These are phyloP conservation scores for Fusarium compactum DNA, from an alignment of 2,329 filamentous ascomycete species.

Conservation along the genomic window DNA sequence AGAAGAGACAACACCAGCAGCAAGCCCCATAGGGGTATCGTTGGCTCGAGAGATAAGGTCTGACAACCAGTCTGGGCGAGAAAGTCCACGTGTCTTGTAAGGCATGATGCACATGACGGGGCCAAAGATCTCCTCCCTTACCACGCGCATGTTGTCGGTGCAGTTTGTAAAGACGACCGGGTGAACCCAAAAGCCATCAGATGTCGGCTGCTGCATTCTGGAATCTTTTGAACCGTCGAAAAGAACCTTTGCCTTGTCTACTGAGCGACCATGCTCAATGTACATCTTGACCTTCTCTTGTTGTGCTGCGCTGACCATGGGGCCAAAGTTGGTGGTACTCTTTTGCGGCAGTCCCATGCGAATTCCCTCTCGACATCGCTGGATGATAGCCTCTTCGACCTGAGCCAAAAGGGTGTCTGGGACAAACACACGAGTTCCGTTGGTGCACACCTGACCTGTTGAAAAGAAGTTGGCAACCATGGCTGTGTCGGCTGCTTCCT, in stretches of 20 bases:
- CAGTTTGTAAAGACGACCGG: slow-evolving; percentile 91
- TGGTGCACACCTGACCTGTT: slow-evolving; percentile 92
- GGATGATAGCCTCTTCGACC: slow-evolving; percentile 76
- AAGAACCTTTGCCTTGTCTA: slow-evolving; percentile 79
- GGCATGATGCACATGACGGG: slow-evolving; percentile 86
- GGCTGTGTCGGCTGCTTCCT: slow-evolving; percentile 85
- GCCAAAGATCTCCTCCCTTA: slow-evolving; percentile 87
- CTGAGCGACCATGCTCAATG: slow-evolving; percentile 78
- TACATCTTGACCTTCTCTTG: slow-evolving; percentile 82
- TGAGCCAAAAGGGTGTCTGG: slow-evolving; percentile 71
- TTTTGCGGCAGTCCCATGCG: slow-evolving; percentile 81
- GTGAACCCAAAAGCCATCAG: slow-evolving; percentile 82
- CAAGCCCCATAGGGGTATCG: slow-evolving; percentile 80
- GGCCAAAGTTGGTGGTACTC: slow-evolving; percentile 82
- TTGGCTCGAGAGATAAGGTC: slow-evolving; percentile 81
- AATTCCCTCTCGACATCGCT: slow-evolving; percentile 70
- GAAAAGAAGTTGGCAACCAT: slow-evolving; percentile 97
- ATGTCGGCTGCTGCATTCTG: slow-evolving; percentile 63
- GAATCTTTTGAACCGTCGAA: slow-evolving; percentile 74
- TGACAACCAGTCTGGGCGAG: slow-evolving; percentile 62
- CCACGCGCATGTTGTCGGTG: slow-evolving; percentile 83
- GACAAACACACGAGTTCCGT: slow-evolving; percentile 89
- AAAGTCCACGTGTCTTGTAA: slow-evolving; percentile 66
- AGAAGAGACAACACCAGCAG: slow-evolving; percentile 84
- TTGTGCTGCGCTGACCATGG: slow-evolving; percentile 80